These are phyloP conservation scores for Cercospora zeae-maydis DNA, from an alignment of 2,329 filamentous ascomycete genomes.

Conservation along the genomic window DNA sequence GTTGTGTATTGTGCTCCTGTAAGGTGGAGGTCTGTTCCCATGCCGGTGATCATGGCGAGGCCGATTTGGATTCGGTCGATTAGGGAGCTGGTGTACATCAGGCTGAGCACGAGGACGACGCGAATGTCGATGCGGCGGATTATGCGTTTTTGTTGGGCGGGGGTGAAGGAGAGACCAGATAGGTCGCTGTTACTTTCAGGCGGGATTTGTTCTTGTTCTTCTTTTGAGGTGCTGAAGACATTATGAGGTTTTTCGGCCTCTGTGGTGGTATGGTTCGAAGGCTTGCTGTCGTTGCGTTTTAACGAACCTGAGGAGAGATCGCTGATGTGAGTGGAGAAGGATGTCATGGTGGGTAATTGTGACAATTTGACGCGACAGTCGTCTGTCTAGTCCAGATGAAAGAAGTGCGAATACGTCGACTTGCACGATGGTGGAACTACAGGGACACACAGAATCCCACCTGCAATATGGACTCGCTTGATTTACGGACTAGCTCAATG, in stretches of 20 bases:
- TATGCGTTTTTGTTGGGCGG: slow-evolving; percentile 4
- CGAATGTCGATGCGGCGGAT: slow-evolving; percentile 13
- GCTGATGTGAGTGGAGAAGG: background rate
- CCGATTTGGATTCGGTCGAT: slow-evolving; percentile 25
- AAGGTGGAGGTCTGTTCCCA: slow-evolving; percentile 18
- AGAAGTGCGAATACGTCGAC: background rate
- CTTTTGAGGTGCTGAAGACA: background rate
- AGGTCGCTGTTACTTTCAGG: background rate
- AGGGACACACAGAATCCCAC: background rate
- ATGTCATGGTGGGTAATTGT: background rate
- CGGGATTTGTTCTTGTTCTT: background rate
- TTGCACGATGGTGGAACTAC: too few species aligned
- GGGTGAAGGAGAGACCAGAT: background rate
- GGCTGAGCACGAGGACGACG: slow-evolving; percentile 7
- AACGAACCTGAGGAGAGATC: background rate
- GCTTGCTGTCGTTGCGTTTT: background rate
- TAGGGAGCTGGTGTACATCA: slow-evolving; percentile 8
- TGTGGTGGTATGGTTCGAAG: background rate
- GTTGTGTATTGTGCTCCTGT: slow-evolving; percentile 32
- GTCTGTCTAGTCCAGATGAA: background rate
- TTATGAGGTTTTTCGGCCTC: background rate
- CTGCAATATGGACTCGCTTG: background rate
- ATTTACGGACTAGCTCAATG: background rate
- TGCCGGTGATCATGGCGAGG: slow-evolving; percentile 31
- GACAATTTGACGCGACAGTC: background rate